These are phyloP conservation scores for Chaetothyriales sp. DNA, from an alignment of 2,329 filamentous ascomycete genomes.

Conservation along the genomic window DNA sequence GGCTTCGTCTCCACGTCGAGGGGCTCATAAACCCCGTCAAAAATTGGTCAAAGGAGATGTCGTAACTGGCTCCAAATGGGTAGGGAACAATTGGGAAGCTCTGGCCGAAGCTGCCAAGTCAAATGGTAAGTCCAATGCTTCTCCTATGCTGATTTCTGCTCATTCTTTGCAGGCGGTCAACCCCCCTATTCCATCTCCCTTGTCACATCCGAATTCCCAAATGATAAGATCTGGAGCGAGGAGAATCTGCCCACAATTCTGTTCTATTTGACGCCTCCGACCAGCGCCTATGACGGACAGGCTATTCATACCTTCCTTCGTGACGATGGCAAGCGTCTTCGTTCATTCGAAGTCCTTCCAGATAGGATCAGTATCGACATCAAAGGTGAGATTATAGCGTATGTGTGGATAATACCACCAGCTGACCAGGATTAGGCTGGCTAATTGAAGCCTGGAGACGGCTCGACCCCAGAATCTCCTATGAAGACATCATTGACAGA, in stretches of 20 bases:
- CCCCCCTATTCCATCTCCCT: constrained; percentile 1
- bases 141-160: not conserved
- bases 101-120: not conserved
- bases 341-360: constrained; percentile 18
- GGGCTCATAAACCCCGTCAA: not conserved
- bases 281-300: not conserved
- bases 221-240: constrained; percentile 15
- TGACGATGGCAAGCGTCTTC: constrained; percentile 3
- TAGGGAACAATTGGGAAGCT: not conserved
- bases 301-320: not conserved
- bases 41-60: not conserved
- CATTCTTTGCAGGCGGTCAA: not conserved
- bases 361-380: constrained; percentile 21
- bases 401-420: not conserved
- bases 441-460: constrained; percentile 22
- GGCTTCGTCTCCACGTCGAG: not conserved
- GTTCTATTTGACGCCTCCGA: constrained; percentile 10
- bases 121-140: not conserved
- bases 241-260: constrained; percentile 17
- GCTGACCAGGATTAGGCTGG: constrained; percentile 13
- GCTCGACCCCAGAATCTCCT: constrained; percentile 18
- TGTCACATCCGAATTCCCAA: constrained; percentile 1
- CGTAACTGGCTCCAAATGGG: not conserved
- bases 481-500: constrained; percentile 20
- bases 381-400: not conserved